These are phyloP conservation scores for Phytophthora parvispora DNA, from an alignment of 352 stramenopile species.

Conservation along the genomic window DNA sequence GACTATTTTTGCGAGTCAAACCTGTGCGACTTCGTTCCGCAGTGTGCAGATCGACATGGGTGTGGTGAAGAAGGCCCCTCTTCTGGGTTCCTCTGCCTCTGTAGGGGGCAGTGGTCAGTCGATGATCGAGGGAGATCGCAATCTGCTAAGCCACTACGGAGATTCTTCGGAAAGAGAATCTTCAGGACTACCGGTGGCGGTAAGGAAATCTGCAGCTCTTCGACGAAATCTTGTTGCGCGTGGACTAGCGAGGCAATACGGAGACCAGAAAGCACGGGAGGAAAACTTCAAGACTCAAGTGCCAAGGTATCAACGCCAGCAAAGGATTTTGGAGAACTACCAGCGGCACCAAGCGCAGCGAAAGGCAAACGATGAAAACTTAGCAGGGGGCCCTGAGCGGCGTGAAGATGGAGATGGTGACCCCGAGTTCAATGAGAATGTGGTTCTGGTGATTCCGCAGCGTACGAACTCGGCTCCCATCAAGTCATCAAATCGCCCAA, in stretches of 20 bases:
- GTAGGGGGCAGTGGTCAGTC: constrained; percentile 14
- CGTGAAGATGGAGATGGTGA: constrained; percentile 14
- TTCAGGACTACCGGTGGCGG: not conserved
- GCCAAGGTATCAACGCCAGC: constrained; percentile 33
- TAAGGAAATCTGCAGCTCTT: constrained; percentile 22
- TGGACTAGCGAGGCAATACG: constrained; percentile 40
- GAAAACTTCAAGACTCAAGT: constrained; percentile 31
- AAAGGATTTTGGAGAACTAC: constrained; percentile 40
- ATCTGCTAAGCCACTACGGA: constrained; percentile 30
- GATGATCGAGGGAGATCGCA: constrained; percentile 34
- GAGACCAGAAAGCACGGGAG: constrained; percentile 40
- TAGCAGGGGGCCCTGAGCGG: not conserved
- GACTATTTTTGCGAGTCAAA: constrained; percentile 34
- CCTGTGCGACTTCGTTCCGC: not conserved
- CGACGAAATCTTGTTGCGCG: constrained; percentile 41
- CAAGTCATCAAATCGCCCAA: constrained; percentile 1
- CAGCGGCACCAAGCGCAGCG: constrained; percentile 20
- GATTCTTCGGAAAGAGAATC: not conserved
- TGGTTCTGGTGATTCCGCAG: constrained; percentile 22
- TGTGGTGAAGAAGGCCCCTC: constrained; percentile 31
- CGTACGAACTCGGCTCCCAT: constrained; percentile 18
- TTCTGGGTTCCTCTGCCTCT: constrained; percentile 21
- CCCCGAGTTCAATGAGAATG: constrained; percentile 21
- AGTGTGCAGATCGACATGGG: constrained; percentile 12
- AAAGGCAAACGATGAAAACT: not conserved